Percentiles rank a stretch among this genome's conserved stretches.
phyloP scores from a whole-genome alignment of 2,329 filamentous ascomycete genomes.

The Thelonectria discophora region DNA sequence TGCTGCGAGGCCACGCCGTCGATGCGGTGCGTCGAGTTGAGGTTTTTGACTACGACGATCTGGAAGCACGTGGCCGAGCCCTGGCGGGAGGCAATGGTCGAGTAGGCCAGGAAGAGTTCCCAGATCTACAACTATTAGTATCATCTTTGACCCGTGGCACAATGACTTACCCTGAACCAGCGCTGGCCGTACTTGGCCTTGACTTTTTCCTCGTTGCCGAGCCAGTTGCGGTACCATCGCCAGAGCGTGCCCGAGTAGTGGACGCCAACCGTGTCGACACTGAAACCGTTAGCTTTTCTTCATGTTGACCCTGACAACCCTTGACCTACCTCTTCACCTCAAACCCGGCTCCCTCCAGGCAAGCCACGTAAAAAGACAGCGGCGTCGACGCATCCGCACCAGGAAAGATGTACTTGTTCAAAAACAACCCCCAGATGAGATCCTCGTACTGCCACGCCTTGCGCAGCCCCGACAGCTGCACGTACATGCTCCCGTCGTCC shows the following conservation, averaged over 20 bases:
- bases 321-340: constrained; percentile 76
- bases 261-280: constrained; percentile 87
- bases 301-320: too few relatives aligned
- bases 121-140: constrained; percentile 71
- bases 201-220: constrained; percentile 89
- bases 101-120: constrained; percentile 90
- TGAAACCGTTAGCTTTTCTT: constrained; percentile 19
- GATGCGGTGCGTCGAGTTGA: constrained; percentile 85
- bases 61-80: constrained; percentile 88
- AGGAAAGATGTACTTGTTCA: constrained; percentile 98
- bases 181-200: constrained; percentile 88
- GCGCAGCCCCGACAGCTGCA: constrained; percentile 89
- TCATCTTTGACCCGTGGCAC: too few relatives aligned
- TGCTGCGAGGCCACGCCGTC: constrained; percentile 77
- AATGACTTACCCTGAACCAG: constrained; percentile 92
- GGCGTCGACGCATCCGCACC: constrained; percentile 93
- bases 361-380: constrained; percentile 82
- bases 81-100: constrained; percentile 84
- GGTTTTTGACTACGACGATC: constrained; percentile 87
- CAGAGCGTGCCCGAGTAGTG: constrained; percentile 95
- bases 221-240: constrained; percentile 98
- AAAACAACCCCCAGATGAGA: constrained; percentile 94
- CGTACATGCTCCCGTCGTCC: constrained; percentile 91
- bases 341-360: constrained; percentile 70
- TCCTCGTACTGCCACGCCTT: constrained; percentile 97